Evolutionary conservation across 495 filamentous ascomycete genomes (phyloP), one percentile per base, ranked within the genome.

Genomic region (Margaritispora aquatica): DNA sequence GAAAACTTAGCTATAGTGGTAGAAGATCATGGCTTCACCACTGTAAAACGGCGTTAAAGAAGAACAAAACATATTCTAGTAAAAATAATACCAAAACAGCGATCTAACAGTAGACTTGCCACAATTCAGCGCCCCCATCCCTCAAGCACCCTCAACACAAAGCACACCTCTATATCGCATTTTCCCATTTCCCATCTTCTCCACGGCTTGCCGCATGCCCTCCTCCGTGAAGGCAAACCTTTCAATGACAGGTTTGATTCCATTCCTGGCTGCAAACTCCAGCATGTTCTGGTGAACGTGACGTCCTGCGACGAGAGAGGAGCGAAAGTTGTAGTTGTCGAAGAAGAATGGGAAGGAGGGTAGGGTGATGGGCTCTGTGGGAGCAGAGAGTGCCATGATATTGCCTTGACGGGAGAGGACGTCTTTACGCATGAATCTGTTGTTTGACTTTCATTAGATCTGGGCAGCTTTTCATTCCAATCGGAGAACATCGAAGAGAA

Each of bases 311-410:
- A 73, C 71, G 0, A 75, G 65, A 13, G 59, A 69, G 1, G 70
- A 68, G 26, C 68, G 61, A n/a, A 75, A 41, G 21, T 65, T 66
- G 54, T 73, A 71, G 9, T 58, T 61, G 1, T 73, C 59, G 56
- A 68, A 67, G 27, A 73, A 66, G 46, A 74, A 57, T 20, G 63
- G 68, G 44, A 50, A 52, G 26, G 59, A 22, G 1, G 68, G 68
- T 8, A 73, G 63, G 26, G 66, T 59, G 49, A 70, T 29, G 26
- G 58, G 62, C 10, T 53, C 71, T 1, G 26, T 23, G 47, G 67
- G 61, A 2, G 68, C 67, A 26, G 66, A 63, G 27, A 71, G 62
- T 2, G 65, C 61, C 31, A 70, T 60, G 53, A 73, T 70, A n/a
- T 52, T 48, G 10, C 55, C 64, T 20, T 57, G 53, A 2, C 69